These are phyloP conservation scores for Penicillium aurantiogriseum DNA, from an alignment of 2,329 filamentous ascomycete genomes.

Conservation along the genomic window DNA sequence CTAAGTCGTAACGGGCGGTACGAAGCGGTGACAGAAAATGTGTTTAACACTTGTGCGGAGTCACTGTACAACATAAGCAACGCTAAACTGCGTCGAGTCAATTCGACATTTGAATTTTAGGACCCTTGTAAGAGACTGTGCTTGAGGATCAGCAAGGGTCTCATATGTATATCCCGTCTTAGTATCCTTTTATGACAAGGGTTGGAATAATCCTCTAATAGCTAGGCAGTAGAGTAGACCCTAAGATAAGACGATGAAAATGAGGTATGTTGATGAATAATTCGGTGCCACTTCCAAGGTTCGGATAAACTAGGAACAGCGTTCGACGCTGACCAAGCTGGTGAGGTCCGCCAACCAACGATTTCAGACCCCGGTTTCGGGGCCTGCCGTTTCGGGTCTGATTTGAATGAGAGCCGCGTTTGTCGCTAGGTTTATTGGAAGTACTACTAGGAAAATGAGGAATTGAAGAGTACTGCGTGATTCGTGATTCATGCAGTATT, in stretches of 20 bases:
- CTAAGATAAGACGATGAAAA: background rate
- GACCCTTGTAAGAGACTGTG: background rate
- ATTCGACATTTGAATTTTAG: background rate
- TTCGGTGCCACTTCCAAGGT: background rate
- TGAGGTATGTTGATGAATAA: background rate
- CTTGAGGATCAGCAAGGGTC: background rate
- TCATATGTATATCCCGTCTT: background rate
- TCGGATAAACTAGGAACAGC: background rate
- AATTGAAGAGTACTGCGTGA: background rate
- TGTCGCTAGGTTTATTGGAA: conserved; percentile 1
- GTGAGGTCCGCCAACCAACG: background rate
- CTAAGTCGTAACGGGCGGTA: background rate
- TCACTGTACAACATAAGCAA: background rate
- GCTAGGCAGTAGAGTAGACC: background rate
- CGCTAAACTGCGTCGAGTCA: background rate
- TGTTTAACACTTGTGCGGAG: too few relatives aligned
- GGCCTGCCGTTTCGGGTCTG: background rate
- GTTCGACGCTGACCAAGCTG: background rate
- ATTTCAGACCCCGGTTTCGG: background rate
- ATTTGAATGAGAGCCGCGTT: background rate
- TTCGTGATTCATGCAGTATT: conserved; percentile 1
- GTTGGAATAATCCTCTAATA: background rate
- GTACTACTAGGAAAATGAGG: background rate
- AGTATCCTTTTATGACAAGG: background rate
- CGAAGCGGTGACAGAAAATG: too few relatives aligned